These are phyloP conservation scores for Cutaneotrichosporon cutaneum DNA, from an alignment of 1,284 basidiomycete genomes.

Conservation along the genomic window DNA sequence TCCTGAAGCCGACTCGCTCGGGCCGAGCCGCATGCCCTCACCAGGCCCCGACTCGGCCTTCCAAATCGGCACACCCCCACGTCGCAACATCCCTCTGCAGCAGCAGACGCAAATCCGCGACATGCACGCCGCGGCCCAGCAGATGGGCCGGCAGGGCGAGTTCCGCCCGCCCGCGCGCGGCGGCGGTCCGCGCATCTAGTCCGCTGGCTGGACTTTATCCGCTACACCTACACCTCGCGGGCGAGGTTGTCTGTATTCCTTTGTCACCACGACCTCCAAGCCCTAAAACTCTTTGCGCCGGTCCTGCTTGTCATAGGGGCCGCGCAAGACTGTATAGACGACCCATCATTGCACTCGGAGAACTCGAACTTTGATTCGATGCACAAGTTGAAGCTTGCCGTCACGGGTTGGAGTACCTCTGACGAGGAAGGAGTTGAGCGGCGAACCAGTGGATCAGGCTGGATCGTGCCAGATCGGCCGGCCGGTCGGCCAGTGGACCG, in stretches of 20 bases:
- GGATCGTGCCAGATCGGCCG: no score
- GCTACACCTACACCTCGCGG: background rate
- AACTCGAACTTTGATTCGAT: constrained; percentile 2
- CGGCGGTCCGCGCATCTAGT: constrained; percentile 3
- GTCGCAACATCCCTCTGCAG: constrained; percentile 8
- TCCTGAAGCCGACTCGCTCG: constrained; percentile 23
- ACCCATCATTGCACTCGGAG: constrained; percentile 4
- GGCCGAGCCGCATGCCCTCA: constrained; percentile 26
- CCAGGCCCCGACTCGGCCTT: constrained; percentile 14
- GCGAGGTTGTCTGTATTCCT: constrained; percentile 9
- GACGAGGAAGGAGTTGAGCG: no score
- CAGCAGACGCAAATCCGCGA: constrained; percentile 5
- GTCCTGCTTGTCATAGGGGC: constrained; percentile 8
- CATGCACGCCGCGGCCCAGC: constrained; percentile 10
- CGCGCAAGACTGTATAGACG: constrained; percentile 3
- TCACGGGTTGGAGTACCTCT: no score
- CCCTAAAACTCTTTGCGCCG: background rate
- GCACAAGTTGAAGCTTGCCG: constrained; percentile 1
- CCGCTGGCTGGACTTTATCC: background rate
- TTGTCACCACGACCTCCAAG: background rate
- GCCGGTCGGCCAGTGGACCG: no score
- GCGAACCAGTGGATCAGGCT: no score
- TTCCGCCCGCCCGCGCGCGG: constrained; percentile 3
- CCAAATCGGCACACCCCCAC: constrained; percentile 13
- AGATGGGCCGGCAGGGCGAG: constrained; percentile 4